phyloP scores from a whole-genome alignment of 495 filamentous ascomycete species.

The Penicillium pulvis region DNA sequence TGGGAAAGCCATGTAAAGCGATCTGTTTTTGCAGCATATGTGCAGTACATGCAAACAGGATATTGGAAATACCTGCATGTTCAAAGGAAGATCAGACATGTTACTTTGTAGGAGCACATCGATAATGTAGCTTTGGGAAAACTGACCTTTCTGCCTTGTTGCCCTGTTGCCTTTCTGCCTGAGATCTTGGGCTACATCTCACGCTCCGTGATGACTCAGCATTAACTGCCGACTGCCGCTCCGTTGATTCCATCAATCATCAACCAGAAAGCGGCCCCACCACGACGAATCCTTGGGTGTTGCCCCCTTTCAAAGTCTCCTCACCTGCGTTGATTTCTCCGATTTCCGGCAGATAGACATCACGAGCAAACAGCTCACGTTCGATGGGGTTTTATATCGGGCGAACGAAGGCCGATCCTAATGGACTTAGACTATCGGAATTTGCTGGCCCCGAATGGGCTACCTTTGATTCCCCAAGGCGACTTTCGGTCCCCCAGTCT shows the following conservation, averaged over 20 bases:
- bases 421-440: slow-evolving; percentile 49
- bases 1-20: too few relatives aligned
- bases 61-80: too few relatives aligned
- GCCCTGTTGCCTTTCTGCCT: neutral
- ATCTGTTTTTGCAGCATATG: too few relatives aligned
- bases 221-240: slow-evolving; percentile 6
- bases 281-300: slow-evolving; percentile 7
- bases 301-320: slow-evolving; percentile 5
- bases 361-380: slow-evolving; percentile 26
- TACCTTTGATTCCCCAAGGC: slow-evolving; percentile 37
- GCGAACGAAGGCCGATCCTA: slow-evolving; percentile 35
- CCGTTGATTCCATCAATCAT: slow-evolving; percentile 3
- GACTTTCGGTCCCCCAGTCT: slow-evolving; percentile 48
- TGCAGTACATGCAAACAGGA: too few relatives aligned
- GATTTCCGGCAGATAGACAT: slow-evolving; percentile 47
- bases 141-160: neutral
- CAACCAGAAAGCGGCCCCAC: neutral
- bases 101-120: too few relatives aligned
- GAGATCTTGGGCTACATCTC: neutral
- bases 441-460: slow-evolving; percentile 42
- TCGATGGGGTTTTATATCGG: slow-evolving; percentile 39
- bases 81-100: too few relatives aligned
- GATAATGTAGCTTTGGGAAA: neutral
- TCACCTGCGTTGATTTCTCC: slow-evolving; percentile 34
- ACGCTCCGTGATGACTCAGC: slow-evolving; percentile 1